phyloP scores from a whole-genome alignment of 257 asterid genomes.

The Lavandula angustifolia region DNA sequence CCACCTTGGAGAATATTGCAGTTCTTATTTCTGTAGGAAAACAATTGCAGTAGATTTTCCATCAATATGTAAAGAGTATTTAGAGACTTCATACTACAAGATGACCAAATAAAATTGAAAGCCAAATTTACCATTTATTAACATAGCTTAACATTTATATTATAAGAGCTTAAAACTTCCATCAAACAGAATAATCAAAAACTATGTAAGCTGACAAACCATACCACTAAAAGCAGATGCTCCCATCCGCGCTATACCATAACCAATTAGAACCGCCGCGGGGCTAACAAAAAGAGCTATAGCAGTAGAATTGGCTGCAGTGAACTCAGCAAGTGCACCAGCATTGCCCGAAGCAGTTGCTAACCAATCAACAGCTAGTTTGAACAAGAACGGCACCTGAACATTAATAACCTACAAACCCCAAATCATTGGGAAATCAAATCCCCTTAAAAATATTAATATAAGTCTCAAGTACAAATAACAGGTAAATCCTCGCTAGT shows the following conservation, averaged over 20 bases:
- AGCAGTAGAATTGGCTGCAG: conserved; percentile 73
- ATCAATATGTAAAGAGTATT: conserved; percentile 11
- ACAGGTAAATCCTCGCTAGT: not conserved
- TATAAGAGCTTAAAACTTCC: not conserved
- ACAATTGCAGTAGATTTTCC: conserved; percentile 19
- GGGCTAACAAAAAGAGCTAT: conserved; percentile 86
- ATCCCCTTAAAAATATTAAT: conserved; percentile 3
- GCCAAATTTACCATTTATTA: conserved; percentile 11
- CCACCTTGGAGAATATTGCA: too few relatives aligned
- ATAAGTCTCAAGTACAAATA: conserved; percentile 9
- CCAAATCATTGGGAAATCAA: conserved; percentile 23
- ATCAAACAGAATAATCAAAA: conserved; percentile 9
- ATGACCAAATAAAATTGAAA: not conserved
- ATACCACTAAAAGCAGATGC: conserved; percentile 95
- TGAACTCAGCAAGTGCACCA: conserved; percentile 69
- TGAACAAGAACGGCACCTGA: conserved; percentile 97
- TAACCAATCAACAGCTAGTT: conserved; percentile 95
- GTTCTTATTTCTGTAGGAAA: too few relatives aligned
- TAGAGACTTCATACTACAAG: conserved; percentile 7
- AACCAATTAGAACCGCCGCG: conserved; percentile 85
- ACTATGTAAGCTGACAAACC: conserved; percentile 15
- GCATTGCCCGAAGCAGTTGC: conserved; percentile 76
- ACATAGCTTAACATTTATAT: not conserved
- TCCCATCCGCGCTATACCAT: conserved; percentile 91
- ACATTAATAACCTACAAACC: conserved; percentile 81